A percentile compares a stretch with the other conserved stretches of the same genome.
These are phyloP conservation scores for Pythium biforme DNA, from an alignment of 352 stramenopile species.

Conservation along the genomic window DNA sequence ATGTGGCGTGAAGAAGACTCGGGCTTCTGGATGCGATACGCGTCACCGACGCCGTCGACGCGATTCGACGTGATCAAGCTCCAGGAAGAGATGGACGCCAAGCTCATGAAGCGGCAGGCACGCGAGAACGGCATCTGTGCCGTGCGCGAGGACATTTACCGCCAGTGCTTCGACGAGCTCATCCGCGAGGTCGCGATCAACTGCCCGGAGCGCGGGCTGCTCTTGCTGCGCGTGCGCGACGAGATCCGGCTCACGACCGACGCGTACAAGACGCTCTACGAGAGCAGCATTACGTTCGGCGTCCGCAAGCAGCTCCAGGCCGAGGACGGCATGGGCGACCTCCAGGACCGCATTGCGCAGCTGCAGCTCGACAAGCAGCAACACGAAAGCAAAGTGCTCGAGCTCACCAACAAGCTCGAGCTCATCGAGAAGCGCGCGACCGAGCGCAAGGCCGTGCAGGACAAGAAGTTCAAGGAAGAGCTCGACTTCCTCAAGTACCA, in stretches of 20 bases:
- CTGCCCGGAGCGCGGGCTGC: constrained; percentile 87
- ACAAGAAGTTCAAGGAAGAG: constrained; percentile 94
- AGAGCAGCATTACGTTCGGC: constrained; percentile 92
- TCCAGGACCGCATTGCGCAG: constrained; percentile 60
- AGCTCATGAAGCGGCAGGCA: constrained; percentile 88
- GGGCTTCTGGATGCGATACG: constrained; percentile 91
- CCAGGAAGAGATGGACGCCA: constrained; percentile 88
- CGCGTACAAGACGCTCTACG: constrained; percentile 95
- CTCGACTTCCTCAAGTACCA: constrained; percentile 96
- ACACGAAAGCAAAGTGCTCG: constrained; percentile 80
- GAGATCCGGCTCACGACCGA: constrained; percentile 93
- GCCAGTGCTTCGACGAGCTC: constrained; percentile 91
- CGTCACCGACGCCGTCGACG: constrained; percentile 86
- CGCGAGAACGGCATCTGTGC: constrained; percentile 92
- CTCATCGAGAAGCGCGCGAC: constrained; percentile 91
- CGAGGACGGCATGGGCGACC: constrained; percentile 90
- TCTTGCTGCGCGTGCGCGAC: constrained; percentile 91
- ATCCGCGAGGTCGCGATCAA: constrained; percentile 93
- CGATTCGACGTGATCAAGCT: constrained; percentile 92
- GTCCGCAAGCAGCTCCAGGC: constrained; percentile 93
- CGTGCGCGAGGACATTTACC: constrained; percentile 93
- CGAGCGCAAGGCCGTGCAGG: constrained; percentile 86
- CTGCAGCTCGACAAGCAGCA: constrained; percentile 63
- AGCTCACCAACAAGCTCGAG: constrained; percentile 91
- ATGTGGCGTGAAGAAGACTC: constrained; percentile 81